A percentile compares a stretch with the other conserved stretches of the same genome.
These are phyloP conservation scores for Suillus luteus DNA, from an alignment of 768 basidiomycete species.

Conservation along the genomic window DNA sequence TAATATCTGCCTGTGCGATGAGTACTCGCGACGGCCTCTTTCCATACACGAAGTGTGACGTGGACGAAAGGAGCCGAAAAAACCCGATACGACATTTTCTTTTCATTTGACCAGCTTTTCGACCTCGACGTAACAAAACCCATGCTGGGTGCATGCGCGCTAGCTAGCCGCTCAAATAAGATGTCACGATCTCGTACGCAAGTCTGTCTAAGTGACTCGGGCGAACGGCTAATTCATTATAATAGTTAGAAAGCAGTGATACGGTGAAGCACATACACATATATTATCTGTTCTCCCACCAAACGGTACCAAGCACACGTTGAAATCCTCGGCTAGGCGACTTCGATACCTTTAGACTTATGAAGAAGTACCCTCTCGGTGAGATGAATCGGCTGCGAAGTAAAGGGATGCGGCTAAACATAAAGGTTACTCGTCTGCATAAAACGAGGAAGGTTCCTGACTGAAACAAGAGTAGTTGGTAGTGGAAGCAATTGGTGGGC, in stretches of 20 bases:
- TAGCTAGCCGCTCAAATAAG: background rate
- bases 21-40: background rate
- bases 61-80: background rate
- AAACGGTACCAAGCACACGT: background rate
- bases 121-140: background rate
- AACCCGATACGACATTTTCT: background rate
- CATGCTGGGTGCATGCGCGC: background rate
- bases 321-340: background rate
- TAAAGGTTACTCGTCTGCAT: background rate
- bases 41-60: background rate
- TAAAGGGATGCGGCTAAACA: background rate
- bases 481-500: background rate
- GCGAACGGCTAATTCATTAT: background rate
- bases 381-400: background rate
- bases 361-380: background rate
- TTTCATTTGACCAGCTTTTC: background rate
- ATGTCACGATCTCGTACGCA: background rate
- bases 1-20: background rate
- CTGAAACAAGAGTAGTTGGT: background rate
- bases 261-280: background rate
- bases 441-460: background rate
- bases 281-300: background rate
- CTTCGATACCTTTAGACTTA: slow-evolving; percentile 1
- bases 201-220: background rate
- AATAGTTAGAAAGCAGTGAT: background rate